Evolutionary conservation across 2,329 filamentous ascomycete genomes (phyloP), one percentile per base, ranked within the genome.

Genomic region (Alternaria metachromatica): DNA sequence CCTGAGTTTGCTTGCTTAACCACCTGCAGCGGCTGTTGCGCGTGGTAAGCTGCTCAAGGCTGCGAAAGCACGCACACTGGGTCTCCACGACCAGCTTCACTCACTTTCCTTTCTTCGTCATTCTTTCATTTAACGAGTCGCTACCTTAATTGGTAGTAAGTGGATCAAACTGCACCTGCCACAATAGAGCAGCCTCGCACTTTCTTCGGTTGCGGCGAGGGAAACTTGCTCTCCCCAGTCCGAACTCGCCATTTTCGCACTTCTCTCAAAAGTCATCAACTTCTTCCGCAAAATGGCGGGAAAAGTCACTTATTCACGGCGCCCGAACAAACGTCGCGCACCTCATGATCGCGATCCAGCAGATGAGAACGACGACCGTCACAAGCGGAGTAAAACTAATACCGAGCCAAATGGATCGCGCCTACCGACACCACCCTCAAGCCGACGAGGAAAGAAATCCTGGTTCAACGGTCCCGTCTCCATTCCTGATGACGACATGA

Each of bases 241-340:
- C 33, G 45, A 55, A 59, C 43, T 53, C 59, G 57, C 62, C 61
- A 64, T 63, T 60, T 56, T 46, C 51, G 51, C 60, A 55, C 20
- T 62, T 23, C 44, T 61, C 45, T 44, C 57, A 64, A 64, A 62
- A 50, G 54, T 55, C 23, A 49, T 60, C 51, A 41, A 62, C 26
- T 57, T 53, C 21, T 58, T 55, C 51, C 56, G 50, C 57, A 60
- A 45, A 23, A 72, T 72, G 60, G 57, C 44, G n/a, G 72, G 65
- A 43, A 60, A 65, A 45, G 37, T 63, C 56, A 73, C 71, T 7
- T 73, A 73, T 56, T 73, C 71, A 12, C 64, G 65, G 20, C 33
- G 54, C 41, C 55, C 50, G n/a, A 63, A 63, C 9, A 73, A 69
- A 63, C 44, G 55, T 12, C 65, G 53, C 23, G 44, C 57, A 23